Percentiles rank a stretch among this genome's conserved stretches.
phyloP scores from a whole-genome alignment of 805 yeast species.

The Candida suzukii region DNA sequence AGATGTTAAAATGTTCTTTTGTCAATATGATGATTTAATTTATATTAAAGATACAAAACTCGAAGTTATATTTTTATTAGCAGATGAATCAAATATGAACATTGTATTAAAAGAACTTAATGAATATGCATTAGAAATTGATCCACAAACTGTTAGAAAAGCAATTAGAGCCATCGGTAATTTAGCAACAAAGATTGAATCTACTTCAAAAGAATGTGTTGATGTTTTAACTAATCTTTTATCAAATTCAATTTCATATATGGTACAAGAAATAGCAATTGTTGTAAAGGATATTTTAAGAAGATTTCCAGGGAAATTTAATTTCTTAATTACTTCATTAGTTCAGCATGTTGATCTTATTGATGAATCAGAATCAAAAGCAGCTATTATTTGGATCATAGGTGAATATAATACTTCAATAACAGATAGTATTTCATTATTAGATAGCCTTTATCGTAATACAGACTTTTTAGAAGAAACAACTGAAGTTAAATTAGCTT shows the following conservation, averaged over 20 bases:
- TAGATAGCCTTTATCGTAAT: conserved; percentile 33
- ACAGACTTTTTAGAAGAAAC: conserved; percentile 53
- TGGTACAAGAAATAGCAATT: conserved; percentile 73
- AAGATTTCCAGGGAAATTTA: conserved; percentile 58
- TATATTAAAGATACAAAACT: conserved; percentile 86
- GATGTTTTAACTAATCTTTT: conserved; percentile 52
- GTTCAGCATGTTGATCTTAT: conserved; percentile 41
- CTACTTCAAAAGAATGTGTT: conserved; percentile 58
- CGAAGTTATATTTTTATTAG: conserved; percentile 76
- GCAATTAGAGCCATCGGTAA: conserved; percentile 89
- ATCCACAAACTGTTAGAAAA: conserved; percentile 77
- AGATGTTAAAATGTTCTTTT: conserved; percentile 76
- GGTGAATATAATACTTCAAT: conserved; percentile 60
- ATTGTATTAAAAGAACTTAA: conserved; percentile 67
- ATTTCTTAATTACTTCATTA: conserved; percentile 35
- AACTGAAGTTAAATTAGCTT: conserved; percentile 64
- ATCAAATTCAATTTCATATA: conserved; percentile 59
- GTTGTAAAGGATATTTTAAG: conserved; percentile 73
- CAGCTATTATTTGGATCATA: conserved; percentile 76
- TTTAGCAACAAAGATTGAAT: conserved; percentile 68
- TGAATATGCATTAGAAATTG: conserved; percentile 84
- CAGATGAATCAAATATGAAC: conserved; percentile 53
- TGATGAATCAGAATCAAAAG: conserved; percentile 72
- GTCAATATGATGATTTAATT: conserved; percentile 78
- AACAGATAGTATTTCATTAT: conserved; percentile 30